These are phyloP conservation scores for Plasmodium vivax DNA, from an alignment of 169 alveolate genomes.

Conservation along the genomic window DNA sequence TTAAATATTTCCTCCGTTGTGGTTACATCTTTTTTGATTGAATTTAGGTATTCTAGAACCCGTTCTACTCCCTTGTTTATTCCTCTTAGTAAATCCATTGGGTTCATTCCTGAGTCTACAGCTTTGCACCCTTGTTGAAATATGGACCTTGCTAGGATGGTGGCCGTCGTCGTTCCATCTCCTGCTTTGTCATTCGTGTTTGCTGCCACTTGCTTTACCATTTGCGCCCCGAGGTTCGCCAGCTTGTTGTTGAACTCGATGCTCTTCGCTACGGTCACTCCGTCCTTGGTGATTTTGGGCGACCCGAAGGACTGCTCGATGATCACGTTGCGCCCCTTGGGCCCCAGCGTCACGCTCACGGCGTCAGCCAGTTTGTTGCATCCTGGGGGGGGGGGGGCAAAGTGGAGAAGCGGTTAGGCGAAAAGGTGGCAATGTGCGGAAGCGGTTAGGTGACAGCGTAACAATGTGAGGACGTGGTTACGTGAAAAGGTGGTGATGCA, in stretches of 20 bases:
- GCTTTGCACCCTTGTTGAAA: conserved; percentile 98
- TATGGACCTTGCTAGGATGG: conserved; percentile 98
- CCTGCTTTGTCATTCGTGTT: conserved; percentile 99
- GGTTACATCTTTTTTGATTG: conserved; percentile 84
- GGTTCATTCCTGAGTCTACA: conserved; percentile 99
- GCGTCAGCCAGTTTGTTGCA: conserved; percentile 98
- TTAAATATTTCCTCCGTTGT: conserved; percentile 87
- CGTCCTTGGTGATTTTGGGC: conserved; percentile 99
- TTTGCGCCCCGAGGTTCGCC: conserved; percentile 97
- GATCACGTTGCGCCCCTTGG: conserved; percentile 99
- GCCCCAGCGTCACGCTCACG: conserved; percentile 99
- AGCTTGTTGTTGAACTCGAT: conserved; percentile 95
- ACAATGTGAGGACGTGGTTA: no score
- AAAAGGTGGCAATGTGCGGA: not conserved
- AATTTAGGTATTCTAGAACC: conserved; percentile 81
- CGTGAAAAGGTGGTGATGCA: no score
- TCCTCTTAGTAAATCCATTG: conserved; percentile 98
- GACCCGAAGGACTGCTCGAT: conserved; percentile 94
- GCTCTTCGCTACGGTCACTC: conserved; percentile 99
- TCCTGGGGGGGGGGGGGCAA: conserved; percentile 70
- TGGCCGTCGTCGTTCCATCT: conserved; percentile 99
- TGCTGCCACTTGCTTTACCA: conserved; percentile 97
- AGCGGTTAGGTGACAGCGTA: no score
- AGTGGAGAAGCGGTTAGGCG: not conserved
- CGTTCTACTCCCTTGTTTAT: conserved; percentile 83